These are phyloP conservation scores for Erythrobasidium hasegawianum DNA, from an alignment of 1,284 basidiomycete genomes.

Conservation along the genomic window DNA sequence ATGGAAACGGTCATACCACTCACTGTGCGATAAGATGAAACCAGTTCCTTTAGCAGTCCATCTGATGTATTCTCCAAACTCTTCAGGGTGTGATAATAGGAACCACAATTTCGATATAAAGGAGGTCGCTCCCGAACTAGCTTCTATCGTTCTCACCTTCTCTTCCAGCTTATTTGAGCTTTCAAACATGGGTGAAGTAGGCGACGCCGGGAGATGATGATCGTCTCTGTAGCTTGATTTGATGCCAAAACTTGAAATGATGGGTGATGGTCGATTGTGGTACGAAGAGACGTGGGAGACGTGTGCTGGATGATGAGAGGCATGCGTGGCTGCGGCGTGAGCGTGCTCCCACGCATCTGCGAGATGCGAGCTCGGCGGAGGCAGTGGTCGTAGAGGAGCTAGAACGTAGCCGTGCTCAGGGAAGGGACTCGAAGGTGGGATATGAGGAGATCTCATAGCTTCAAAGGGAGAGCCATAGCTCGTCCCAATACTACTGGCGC, in stretches of 20 bases:
- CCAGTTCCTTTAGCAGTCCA: constrained; percentile 31
- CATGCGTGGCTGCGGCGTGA: not conserved
- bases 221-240: too few species aligned
- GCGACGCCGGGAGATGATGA: too few species aligned
- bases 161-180: constrained; percentile 19
- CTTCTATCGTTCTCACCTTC: constrained; percentile 32
- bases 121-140: constrained; percentile 25
- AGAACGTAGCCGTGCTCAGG: not conserved
- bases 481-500: too few species aligned
- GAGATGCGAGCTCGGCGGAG: not conserved
- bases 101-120: constrained; percentile 32
- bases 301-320: not conserved
- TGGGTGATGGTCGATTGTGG: not conserved
- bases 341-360: constrained; percentile 1
- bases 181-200: not conserved
- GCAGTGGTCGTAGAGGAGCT: not conserved
- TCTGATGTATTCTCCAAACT: constrained; percentile 33
- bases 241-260: not conserved
- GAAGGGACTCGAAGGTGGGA: not conserved
- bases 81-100: constrained; percentile 25
- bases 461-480: too few species aligned
- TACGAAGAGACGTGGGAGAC: not conserved
- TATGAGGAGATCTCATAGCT: not conserved
- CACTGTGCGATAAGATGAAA: constrained; percentile 32
- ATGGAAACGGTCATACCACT: not conserved